Evolutionary conservation across 2,329 filamentous ascomycete genomes (phyloP), one percentile per base, ranked within the genome.

Genomic region (Aspergillus eucalypticola): DNA sequence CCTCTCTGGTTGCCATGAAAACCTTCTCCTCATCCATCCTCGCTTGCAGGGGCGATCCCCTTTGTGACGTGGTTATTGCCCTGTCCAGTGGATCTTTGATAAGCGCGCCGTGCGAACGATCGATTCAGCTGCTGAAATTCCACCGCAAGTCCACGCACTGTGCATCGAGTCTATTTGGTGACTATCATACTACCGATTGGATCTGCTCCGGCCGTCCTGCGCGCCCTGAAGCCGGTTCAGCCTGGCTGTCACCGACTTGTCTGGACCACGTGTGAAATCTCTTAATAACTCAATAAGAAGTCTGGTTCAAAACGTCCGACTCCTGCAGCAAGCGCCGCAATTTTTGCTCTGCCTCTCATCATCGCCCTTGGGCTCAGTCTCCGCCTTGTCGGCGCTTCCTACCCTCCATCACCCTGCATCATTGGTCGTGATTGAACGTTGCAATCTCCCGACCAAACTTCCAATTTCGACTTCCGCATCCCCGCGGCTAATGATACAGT

Each of bases 311-410:
- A 58, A 58, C 56, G n/a, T 46, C 39, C 59, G 54, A 59, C 60
- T 53, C 21, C 61, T 60, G 57, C 64, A 63, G 52, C 60, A 69
- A 63, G 65, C 67, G 63, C 66, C 54, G 58, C 60, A 57, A 54
- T 55, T 51, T 52, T 48, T 64, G 42, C 51, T 60, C 54, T 38
- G 54, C 27, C 50, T 60, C 56, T 53, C 55, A 58, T 46, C 55
- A 49, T 59, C 35, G 35, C 59, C 54, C 50, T 39, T 54, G 35
- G 19, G 35, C 52, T 32, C 52, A 51, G 60, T 58, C 61, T 67
- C 61, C 58, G 61, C 62, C 56, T 51, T 62, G 64, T 62, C 60
- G 64, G 67, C 66, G 67, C 67, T 66, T 69, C 59, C 52, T 62
- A 23, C 56, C 52, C 54, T 39, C 27, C 46, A 57, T 27, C 41